These are phyloP conservation scores for Elsinoe necatrix DNA, from an alignment of 2,329 filamentous ascomycete species.

Conservation along the genomic window DNA sequence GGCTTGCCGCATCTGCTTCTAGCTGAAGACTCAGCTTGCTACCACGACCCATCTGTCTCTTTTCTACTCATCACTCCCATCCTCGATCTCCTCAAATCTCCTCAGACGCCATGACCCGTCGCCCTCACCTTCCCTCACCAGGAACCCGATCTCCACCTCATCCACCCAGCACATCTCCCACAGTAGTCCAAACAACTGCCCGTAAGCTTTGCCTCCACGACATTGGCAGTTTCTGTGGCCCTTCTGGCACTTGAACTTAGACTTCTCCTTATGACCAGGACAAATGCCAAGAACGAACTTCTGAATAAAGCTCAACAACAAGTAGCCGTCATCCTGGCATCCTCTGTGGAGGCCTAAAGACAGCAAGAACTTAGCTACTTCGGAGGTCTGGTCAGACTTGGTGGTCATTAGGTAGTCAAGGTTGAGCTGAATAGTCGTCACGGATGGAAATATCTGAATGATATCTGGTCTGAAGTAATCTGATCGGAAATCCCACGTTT, in stretches of 20 bases:
- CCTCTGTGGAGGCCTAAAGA: neutral
- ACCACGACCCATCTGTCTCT: too few species aligned
- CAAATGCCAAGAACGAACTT: neutral
- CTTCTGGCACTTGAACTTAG: neutral
- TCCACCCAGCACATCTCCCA: neutral
- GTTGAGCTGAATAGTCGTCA: neutral
- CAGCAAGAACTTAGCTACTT: too few species aligned
- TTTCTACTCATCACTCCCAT: too few species aligned
- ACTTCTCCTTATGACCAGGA: neutral
- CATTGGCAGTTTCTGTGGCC: neutral
- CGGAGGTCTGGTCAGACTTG: too few species aligned
- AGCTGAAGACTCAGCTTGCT: too few species aligned
- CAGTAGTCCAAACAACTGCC: neutral
- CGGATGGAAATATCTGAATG: too few species aligned
- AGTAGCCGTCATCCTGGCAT: too few species aligned
- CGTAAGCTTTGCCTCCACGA: neutral
- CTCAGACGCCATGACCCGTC: too few species aligned
- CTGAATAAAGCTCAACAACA: neutral
- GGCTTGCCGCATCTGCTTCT: too few species aligned
- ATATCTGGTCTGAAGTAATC: too few species aligned
- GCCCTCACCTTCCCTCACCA: neutral
- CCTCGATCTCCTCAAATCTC: too few species aligned
- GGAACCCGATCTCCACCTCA: neutral
- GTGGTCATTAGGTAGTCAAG: neutral
- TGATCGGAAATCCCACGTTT: too few species aligned